phyloP scores from a whole-genome alignment of 257 asterid genomes.

The Asclepias syriaca region DNA sequence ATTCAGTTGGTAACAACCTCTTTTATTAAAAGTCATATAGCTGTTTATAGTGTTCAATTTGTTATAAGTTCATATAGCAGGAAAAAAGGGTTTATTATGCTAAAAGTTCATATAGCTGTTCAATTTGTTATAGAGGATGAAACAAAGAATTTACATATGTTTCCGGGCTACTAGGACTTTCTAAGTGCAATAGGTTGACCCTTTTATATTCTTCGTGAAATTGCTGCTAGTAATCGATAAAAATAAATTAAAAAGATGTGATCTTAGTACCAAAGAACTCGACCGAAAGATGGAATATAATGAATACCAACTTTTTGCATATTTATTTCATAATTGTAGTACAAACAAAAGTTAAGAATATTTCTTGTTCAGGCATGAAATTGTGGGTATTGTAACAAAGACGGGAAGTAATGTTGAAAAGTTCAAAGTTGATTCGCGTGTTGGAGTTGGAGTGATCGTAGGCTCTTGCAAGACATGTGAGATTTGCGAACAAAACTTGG shows the following conservation, averaged over 20 bases:
- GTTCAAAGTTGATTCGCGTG: constrained; percentile 51
- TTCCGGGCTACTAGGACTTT: neutral
- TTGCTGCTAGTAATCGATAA: neutral
- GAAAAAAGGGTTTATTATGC: neutral
- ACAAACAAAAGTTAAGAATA: neutral
- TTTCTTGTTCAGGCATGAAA: constrained; percentile 53
- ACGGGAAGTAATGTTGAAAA: constrained; percentile 41
- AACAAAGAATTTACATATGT: neutral
- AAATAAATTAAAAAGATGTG: neutral
- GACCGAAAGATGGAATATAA: too few species aligned
- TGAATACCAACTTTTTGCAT: too few species aligned
- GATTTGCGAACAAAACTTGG: constrained; percentile 42
- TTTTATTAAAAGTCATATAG: too few species aligned
- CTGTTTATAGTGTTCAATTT: too few species aligned
- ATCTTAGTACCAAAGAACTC: too few species aligned
- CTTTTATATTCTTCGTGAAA: neutral
- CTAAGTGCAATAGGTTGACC: neutral
- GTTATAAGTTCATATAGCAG: too few species aligned
- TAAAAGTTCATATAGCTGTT: neutral
- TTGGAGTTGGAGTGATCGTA: constrained; percentile 62
- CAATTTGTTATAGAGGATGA: too few species aligned
- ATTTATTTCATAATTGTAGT: too few species aligned
- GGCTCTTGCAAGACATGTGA: constrained; percentile 54
- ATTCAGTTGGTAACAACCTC: too few species aligned
- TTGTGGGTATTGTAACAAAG: constrained; percentile 50